Conservation (phyloP, 495 filamentous ascomycete species). For the Bathelium albidoporum region DNA sequence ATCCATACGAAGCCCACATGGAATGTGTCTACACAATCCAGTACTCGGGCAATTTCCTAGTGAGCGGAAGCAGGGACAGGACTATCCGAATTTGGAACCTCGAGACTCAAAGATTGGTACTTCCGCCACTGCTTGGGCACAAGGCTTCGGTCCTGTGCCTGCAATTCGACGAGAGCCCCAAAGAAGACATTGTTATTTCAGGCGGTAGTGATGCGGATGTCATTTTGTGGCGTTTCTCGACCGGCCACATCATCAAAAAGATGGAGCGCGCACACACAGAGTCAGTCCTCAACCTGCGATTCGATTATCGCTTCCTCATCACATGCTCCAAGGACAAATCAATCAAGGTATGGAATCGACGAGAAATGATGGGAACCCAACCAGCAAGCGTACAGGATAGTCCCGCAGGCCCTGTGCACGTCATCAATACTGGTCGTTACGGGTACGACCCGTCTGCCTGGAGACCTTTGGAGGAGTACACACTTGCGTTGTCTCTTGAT, state of each 20-base stretch:
- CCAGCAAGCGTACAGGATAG: not conserved
- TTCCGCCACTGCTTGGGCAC: conserved; percentile 65
- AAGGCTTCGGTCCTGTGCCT: conserved; percentile 82
- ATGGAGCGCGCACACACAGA: conserved; percentile 70
- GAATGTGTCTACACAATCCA: conserved; percentile 97
- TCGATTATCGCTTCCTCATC: conserved; percentile 80
- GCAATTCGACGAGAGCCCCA: conserved; percentile 87
- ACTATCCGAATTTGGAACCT: conserved; percentile 88
- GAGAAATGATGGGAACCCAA: not conserved
- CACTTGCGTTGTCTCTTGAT: conserved; percentile 64
- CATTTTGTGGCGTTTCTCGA: conserved; percentile 89
- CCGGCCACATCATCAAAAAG: conserved; percentile 64
- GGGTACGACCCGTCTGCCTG: conserved; percentile 36
- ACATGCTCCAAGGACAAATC: conserved; percentile 96
- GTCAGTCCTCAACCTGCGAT: conserved; percentile 90
- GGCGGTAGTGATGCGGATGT: conserved; percentile 86
- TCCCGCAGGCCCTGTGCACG: conserved; percentile 38
- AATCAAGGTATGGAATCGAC: conserved; percentile 90
- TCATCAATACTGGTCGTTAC: conserved; percentile 35
- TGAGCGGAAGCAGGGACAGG: conserved; percentile 84
- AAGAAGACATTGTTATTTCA: conserved; percentile 84
- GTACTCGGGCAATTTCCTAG: conserved; percentile 72
- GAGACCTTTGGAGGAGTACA: conserved; percentile 49
- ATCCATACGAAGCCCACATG: conserved; percentile 70
- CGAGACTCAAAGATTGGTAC: conserved; percentile 62